Conservation (phyloP, 1,284 basidiomycete species). For the Ustilago hordei region DNA sequence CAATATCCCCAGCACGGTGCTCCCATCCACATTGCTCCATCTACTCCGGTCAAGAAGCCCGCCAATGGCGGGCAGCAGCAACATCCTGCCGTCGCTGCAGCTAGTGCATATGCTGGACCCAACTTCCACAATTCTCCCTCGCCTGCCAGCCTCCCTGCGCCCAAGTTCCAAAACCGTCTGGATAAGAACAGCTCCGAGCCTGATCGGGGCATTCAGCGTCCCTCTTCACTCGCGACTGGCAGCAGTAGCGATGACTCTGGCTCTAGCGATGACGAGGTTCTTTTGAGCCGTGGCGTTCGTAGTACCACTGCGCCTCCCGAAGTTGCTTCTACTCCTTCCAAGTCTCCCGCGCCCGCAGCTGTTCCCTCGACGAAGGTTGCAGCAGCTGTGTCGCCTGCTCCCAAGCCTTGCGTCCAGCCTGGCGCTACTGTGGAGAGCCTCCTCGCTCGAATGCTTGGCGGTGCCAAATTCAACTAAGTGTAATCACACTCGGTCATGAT, state of each 20-base stretch:
- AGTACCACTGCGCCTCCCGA: slow-evolving; percentile 55
- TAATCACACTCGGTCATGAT: not conserved
- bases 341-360: slow-evolving; percentile 24
- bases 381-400: slow-evolving; percentile 29
- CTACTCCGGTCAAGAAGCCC: slow-evolving; percentile 47
- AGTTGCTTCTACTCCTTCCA: slow-evolving; percentile 33
- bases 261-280: slow-evolving; percentile 45
- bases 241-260: slow-evolving; percentile 42
- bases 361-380: slow-evolving; percentile 15
- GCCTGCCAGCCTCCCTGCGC: slow-evolving; percentile 60
- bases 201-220: slow-evolving; percentile 22
- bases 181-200: slow-evolving; percentile 44
- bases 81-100: slow-evolving; percentile 41
- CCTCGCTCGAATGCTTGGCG: slow-evolving; percentile 58
- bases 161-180: slow-evolving; percentile 54
- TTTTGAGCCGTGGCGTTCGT: slow-evolving; percentile 37
- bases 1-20: slow-evolving; percentile 42
- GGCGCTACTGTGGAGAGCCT: slow-evolving; percentile 56
- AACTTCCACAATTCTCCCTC: slow-evolving; percentile 66
- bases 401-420: slow-evolving; percentile 40
- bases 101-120: slow-evolving; percentile 61
- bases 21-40: slow-evolving; percentile 44
- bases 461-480: slow-evolving; percentile 25
- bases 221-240: slow-evolving; percentile 34
- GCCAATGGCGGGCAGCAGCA: slow-evolving; percentile 30